A percentile compares a stretch with the other conserved stretches of the same genome.
Conservation (phyloP, 169 alveolate species). For the Babesia ovis region DNA sequence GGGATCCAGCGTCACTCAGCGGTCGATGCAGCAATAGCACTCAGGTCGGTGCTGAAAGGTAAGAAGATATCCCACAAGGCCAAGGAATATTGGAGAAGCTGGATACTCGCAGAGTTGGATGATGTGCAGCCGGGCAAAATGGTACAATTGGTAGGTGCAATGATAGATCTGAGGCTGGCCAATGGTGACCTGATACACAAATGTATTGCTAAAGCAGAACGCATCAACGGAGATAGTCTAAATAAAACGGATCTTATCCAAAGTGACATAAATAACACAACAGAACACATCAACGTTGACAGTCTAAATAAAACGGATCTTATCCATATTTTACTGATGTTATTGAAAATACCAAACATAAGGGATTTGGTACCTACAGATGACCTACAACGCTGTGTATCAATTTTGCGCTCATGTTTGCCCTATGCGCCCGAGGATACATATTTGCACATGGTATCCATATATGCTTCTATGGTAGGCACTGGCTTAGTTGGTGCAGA, state of each 20-base stretch:
- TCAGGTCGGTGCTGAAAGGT: constrained; percentile 3
- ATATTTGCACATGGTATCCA: background rate
- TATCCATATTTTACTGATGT: background rate
- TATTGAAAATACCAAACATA: background rate
- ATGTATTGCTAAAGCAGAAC: background rate
- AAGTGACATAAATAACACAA: background rate
- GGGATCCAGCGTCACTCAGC: background rate
- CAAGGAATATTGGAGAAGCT: constrained; percentile 1
- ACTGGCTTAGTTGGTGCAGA: background rate
- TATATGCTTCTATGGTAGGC: background rate
- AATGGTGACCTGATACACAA: background rate
- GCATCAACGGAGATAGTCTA: background rate
- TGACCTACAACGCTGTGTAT: background rate
- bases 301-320: background rate
- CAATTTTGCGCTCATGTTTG: background rate
- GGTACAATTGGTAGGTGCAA: background rate
- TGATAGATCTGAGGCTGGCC: background rate
- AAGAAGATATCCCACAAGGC: constrained; percentile 10
- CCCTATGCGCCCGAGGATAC: background rate
- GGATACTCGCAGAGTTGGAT: background rate
- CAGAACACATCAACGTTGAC: background rate
- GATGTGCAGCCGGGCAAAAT: background rate
- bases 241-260: background rate
- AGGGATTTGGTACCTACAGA: too few species aligned
- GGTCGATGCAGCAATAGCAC: background rate